Evolutionary conservation across 2,329 filamentous ascomycete species (phyloP), one percentile per base, ranked within the genome.

Genomic region (Remersonia thermophila): DNA sequence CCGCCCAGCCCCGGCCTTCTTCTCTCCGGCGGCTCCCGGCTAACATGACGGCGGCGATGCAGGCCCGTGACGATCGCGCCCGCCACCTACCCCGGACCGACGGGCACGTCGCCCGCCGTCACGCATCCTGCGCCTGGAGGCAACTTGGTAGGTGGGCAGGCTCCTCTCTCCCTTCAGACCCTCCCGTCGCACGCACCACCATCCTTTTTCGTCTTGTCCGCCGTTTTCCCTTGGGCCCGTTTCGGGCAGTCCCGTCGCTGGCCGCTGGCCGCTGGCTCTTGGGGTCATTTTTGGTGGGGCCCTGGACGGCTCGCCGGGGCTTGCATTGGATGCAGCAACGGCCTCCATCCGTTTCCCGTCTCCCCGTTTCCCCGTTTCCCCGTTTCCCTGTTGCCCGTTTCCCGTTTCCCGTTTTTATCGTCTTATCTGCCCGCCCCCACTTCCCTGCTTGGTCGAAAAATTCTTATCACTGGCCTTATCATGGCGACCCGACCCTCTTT

Each of bases 81-180:
- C 7, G 44, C 48, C 12, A 45, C 47, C 37, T 52, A 48, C 36
- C 44, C 52, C 9, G 43, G 5, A 5, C 5, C 20, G 20, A 23
- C 50, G 3, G 45, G 47, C 17, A 53, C 55, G 13, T 63, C 62
- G 20, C 61, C 57, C 20, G 60, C 62, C 17, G 60, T 59, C 23
- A 62, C 59, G 9, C 59, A 58, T 35, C 55, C 55, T 37, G 57
- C 52, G 17, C 46, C 47, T 8, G 47, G 45, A 26, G 57, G 57
- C 16, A 62, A 57, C 37, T 47, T 63, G 54, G 62, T 65, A 49
- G 55, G 62, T 46, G 26, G 23, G 25, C 33, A 33, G 27, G 30
- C 23, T 11, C 25, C 5, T 11, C 13, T 11, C 25, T 18, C 17
- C 6, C 15, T 28, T 16, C 33, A n/a, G n/a, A n/a, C n/a, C n/a